Percentiles rank a stretch among this genome's conserved stretches.
Evolutionary conservation across 2,329 filamentous ascomycete species (phyloP).

Genomic region (Aspergillus neotritici): DNA sequence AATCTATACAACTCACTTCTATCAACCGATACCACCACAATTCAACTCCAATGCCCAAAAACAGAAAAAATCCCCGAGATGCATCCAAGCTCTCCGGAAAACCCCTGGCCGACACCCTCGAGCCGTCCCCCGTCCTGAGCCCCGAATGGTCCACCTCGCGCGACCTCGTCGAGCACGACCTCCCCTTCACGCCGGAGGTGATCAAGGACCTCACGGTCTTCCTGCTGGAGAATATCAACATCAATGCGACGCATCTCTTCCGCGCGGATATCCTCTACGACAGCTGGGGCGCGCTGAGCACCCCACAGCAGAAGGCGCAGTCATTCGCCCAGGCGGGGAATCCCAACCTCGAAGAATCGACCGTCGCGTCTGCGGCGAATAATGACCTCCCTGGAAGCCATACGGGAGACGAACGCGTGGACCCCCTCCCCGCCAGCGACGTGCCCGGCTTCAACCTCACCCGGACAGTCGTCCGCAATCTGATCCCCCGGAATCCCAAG

Average conservation of each 20-base stretch:
- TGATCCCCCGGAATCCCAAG: slow-evolving; percentile 76
- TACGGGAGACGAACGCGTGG: slow-evolving; percentile 4
- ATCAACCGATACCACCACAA: not conserved
- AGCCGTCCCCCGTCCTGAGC: slow-evolving; percentile 19
- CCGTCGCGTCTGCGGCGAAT: not conserved
- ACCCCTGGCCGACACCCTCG: slow-evolving; percentile 25
- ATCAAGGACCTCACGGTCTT: slow-evolving; percentile 48
- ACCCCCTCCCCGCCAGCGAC: slow-evolving; percentile 16
- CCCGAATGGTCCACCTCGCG: slow-evolving; percentile 30
- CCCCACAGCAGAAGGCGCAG: slow-evolving; percentile 28
- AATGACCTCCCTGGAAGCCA: not conserved
- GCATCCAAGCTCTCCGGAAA: slow-evolving; percentile 21
- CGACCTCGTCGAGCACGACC: slow-evolving; percentile 22
- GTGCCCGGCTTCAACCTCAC: slow-evolving; percentile 40
- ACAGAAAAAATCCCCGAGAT: slow-evolving; percentile 18
- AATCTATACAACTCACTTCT: not conserved
- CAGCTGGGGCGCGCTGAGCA: slow-evolving; percentile 38
- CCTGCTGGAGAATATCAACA: slow-evolving; percentile 50
- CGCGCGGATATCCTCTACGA: slow-evolving; percentile 57
- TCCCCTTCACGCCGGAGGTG: slow-evolving; percentile 24
- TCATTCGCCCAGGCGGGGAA: slow-evolving; percentile 10
- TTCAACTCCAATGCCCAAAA: slow-evolving; percentile 13
- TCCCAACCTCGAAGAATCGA: not conserved
- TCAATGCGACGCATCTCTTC: slow-evolving; percentile 55
- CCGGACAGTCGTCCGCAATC: slow-evolving; percentile 64